Conservation (phyloP, 352 stramenopile species). For the Phytophthora ramorum region DNA sequence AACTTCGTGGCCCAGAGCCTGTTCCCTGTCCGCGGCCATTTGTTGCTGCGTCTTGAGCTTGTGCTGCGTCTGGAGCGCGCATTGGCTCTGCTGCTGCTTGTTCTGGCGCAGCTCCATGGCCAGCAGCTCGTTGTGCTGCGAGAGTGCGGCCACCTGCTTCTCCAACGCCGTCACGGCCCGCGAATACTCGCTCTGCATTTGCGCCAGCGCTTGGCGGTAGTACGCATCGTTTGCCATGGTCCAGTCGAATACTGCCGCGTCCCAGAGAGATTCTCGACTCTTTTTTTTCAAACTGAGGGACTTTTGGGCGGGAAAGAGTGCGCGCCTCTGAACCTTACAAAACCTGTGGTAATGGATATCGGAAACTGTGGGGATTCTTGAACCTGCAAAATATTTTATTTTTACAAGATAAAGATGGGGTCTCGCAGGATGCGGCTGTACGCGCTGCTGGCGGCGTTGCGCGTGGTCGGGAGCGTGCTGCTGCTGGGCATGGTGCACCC, state of each 20-base stretch:
- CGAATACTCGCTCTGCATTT: conserved; percentile 72
- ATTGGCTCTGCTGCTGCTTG: conserved; percentile 19
- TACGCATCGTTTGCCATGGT: conserved; percentile 37
- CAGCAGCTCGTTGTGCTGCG: conserved; percentile 62
- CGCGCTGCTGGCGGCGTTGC: conserved; percentile 46
- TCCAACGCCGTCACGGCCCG: conserved; percentile 61
- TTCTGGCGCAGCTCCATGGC: conserved; percentile 24
- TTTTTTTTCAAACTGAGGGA: conserved; percentile 4
- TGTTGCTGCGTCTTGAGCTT: conserved; percentile 25
- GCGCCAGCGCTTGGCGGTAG: conserved; percentile 59
- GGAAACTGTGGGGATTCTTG: background rate
- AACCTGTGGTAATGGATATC: background rate
- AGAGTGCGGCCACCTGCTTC: conserved; percentile 56
- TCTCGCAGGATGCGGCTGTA: conserved; percentile 27
- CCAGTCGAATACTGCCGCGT: conserved; percentile 11
- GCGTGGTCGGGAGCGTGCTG: conserved; percentile 38
- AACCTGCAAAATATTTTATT: conserved; percentile 16
- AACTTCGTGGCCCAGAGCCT: conserved; percentile 43
- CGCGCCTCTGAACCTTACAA: background rate
- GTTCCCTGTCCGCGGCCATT: conserved; percentile 15
- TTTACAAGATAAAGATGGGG: conserved; percentile 9
- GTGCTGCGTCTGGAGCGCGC: conserved; percentile 9
- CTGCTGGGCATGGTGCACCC: conserved; percentile 76
- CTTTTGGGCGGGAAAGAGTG: conserved; percentile 27
- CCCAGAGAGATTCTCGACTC: conserved; percentile 4